phyloP scores from a whole-genome alignment of 2,329 filamentous ascomycete species.

The Diatrype stigma region DNA sequence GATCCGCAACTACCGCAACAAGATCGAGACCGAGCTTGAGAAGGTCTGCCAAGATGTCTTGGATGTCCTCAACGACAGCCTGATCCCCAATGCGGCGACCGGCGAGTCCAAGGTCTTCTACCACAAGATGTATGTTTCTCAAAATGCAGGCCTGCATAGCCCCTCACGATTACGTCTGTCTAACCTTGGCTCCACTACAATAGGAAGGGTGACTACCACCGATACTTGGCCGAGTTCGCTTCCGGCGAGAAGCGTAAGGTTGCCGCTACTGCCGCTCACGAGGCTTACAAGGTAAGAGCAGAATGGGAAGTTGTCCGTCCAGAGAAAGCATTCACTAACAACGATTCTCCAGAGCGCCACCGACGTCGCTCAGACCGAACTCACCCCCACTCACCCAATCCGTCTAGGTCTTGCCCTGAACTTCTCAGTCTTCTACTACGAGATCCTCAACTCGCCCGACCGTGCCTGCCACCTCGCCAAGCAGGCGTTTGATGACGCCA shows the following conservation, averaged over 20 bases:
- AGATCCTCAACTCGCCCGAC: slow-evolving; percentile 97
- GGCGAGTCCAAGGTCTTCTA: slow-evolving; percentile 99
- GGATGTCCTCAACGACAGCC: slow-evolving; percentile 84
- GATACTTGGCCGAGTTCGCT: slow-evolving; percentile 90
- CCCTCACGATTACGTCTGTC: slow-evolving; percentile 6
- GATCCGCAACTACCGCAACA: slow-evolving; percentile 96
- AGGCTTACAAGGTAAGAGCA: slow-evolving; percentile 88
- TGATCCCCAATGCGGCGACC: slow-evolving; percentile 93
- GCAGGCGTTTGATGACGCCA: slow-evolving; percentile 98
- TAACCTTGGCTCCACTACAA: slow-evolving; percentile 14
- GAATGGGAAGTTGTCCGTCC: not conserved
- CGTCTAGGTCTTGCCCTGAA: slow-evolving; percentile 95
- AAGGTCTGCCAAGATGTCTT: slow-evolving; percentile 98
- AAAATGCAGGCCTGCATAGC: not conserved
- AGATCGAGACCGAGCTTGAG: slow-evolving; percentile 97
- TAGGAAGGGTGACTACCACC: slow-evolving; percentile 97
- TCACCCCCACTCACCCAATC: slow-evolving; percentile 96
- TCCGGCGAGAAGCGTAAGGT: slow-evolving; percentile 89
- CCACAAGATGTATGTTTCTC: slow-evolving; percentile 88
- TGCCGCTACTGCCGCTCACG: slow-evolving; percentile 79
- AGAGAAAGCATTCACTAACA: not conserved
- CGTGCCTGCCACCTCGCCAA: slow-evolving; percentile 97
- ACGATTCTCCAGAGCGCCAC: slow-evolving; percentile 70
- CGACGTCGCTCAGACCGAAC: slow-evolving; percentile 95
- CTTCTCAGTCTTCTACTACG: slow-evolving; percentile 99